Base-by-base conservation (phyloP, 371 early-diverging fungal species). In the Sporodiniella umbellata region DNA sequence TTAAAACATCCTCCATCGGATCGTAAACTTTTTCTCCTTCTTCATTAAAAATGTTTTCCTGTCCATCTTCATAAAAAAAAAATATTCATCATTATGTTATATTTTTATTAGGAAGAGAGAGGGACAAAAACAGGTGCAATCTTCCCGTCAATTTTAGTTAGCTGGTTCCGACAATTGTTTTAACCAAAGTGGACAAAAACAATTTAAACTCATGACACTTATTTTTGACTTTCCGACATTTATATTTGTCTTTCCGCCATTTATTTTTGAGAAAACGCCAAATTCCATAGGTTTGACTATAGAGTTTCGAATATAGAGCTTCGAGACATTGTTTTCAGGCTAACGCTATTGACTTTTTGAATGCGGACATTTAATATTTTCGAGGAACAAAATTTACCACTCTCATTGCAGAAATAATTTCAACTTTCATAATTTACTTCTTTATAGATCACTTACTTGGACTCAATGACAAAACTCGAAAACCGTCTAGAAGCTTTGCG, bases 401-500 rank as follows among this genome's bases (percentile, higher is more conserved):
- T n/a, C n/a, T n/a, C n/a, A n/a, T n/a, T n/a, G n/a, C n/a, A n/a
- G n/a, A n/a, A n/a, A n/a, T n/a, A n/a, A n/a, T n/a, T n/a, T n/a
- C n/a, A n/a, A n/a, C n/a, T n/a, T n/a, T n/a, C n/a, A n/a, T n/a
- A n/a, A n/a, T n/a, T n/a, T n/a, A n/a, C n/a, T n/a, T n/a, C n/a
- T n/a, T n/a, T n/a, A n/a, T n/a, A n/a, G n/a, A n/a, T n/a, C n/a
- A n/a, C n/a, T n/a, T n/a, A n/a, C n/a, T n/a, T n/a, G n/a, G n/a
- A n/a, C n/a, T n/a, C n/a, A n/a, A 28, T 28, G 23, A 37, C 35
- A 12, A 45, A 50, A 2, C 4, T 21, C 4, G 58, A 58, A 39
- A 53, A 53, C 26, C 35, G 46, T 10, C 31, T 72, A 19, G 73
- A 72, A 56, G 58, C 47, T 7, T 31, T 72, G 28, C 66, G 73